phyloP scores from a whole-genome alignment of 345 rosid genomes.

The Luvunga scandens region DNA sequence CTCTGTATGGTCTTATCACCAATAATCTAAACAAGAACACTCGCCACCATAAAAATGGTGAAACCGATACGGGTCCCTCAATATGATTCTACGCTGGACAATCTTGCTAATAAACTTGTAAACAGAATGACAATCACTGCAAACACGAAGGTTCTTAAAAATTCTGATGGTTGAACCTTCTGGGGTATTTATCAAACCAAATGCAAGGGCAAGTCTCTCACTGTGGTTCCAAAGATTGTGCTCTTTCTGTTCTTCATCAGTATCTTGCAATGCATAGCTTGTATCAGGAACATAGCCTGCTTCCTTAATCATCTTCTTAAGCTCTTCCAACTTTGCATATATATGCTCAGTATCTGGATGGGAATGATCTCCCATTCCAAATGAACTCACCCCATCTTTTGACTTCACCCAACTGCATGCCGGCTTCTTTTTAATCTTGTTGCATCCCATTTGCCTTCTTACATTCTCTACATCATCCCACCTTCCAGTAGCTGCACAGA shows the following conservation, averaged over 20 bases:
- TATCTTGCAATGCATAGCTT: slow-evolving; percentile 76
- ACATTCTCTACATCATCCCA: slow-evolving; percentile 74
- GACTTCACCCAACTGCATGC: slow-evolving; percentile 94
- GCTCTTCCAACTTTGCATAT: slow-evolving; percentile 67
- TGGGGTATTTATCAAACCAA: slow-evolving; percentile 54
- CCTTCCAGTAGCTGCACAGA: slow-evolving; percentile 79
- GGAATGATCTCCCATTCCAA: slow-evolving; percentile 74
- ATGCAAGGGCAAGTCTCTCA: slow-evolving; percentile 89
- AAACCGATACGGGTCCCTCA: slow-evolving; percentile 79
- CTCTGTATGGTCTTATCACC: slow-evolving; percentile 40
- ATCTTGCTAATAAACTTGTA: slow-evolving; percentile 70
- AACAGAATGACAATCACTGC: slow-evolving; percentile 79
- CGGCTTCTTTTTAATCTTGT: slow-evolving; percentile 70
- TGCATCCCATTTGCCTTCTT: slow-evolving; percentile 70
- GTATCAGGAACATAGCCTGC: slow-evolving; percentile 81
- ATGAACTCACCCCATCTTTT: slow-evolving; percentile 53
- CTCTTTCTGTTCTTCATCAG: slow-evolving; percentile 91
- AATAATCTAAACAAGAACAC: slow-evolving; percentile 79
- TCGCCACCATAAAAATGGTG: slow-evolving; percentile 74
- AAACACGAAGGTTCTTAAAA: slow-evolving; percentile 85
- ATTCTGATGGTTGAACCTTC: slow-evolving; percentile 57
- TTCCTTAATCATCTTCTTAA: slow-evolving; percentile 71
- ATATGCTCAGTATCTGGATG: slow-evolving; percentile 59
- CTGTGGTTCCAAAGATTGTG: slow-evolving; percentile 88
- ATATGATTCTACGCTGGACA: slow-evolving; percentile 42